Evolutionary conservation across 164 flowering plant species (phyloP), one percentile per base, ranked within the genome.

Genomic region (Malania oleifera): DNA sequence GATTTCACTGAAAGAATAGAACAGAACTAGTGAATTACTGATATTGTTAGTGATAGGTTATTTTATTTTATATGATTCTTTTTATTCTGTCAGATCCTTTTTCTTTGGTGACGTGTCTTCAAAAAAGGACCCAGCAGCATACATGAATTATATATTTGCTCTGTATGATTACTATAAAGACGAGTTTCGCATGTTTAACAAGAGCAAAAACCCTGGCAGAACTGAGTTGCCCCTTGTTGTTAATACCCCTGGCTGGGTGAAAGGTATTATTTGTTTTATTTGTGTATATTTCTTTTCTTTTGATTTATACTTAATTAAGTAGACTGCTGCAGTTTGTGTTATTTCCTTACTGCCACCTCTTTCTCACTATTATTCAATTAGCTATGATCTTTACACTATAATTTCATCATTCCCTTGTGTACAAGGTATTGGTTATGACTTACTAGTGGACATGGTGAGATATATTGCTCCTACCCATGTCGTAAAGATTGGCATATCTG

Each of bases 211-310:
- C 39, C 63, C 65, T 52, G 67, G 31, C 15, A 68, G 58, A 48
- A 47, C 63, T 51, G n/a, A n/a, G n/a, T n/a, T n/a, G n/a, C 97
- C 98, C 59, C 88, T 89, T 52, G 76, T 92, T 65, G 72, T 92
- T 40, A 89, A 92, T 57, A 92, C 98, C 41, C 80, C 96, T 64
- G 98, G 98, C 63, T 89, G 98, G 97, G 91, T 92, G 49, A 89
- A 92, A 85, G 98, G 98, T 84, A 54, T n/a, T n/a, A 29, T 44
- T 52, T 2, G 20, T 65, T 25, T 15, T 29, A n/a, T n/a, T n/a
- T n/a, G n/a, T n/a, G 31, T 52, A 10, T 60, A 20, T 10, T 1
- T 20, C 9, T 47, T 17, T n/a, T n/a, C 14, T 56, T 29, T 22
- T 54, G 19, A 12, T 54, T 2, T 20, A 40, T 7, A 23, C 26